Conservation (phyloP, 108 stramenopile species). For the Epithemia pelagica region DNA sequence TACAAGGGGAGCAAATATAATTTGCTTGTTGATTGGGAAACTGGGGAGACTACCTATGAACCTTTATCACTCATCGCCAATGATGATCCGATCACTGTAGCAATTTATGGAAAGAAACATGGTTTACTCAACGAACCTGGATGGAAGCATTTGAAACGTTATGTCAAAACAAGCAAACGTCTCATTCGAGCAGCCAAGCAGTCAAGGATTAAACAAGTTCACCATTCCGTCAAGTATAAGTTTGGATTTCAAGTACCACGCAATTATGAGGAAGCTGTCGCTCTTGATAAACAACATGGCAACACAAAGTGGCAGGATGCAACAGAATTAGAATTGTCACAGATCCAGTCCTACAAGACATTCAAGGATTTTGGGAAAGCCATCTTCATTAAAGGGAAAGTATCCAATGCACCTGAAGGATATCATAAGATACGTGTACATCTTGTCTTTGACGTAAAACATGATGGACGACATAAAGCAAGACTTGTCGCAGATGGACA, state of each 20-base stretch:
- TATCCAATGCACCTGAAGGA: constrained; percentile 7
- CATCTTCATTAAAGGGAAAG: neutral
- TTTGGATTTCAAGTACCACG: constrained; percentile 19
- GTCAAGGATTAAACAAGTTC: neutral
- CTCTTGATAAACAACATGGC: constrained; percentile 25
- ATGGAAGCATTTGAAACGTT: constrained; percentile 20
- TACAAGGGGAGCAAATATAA: too few species aligned
- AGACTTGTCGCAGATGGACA: constrained; percentile 28
- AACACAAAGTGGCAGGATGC: constrained; percentile 35
- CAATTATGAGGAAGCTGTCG: constrained; percentile 16
- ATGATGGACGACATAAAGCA: constrained; percentile 18
- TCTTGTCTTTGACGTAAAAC: constrained; percentile 25
- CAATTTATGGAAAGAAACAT: constrained; percentile 19
- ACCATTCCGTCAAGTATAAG: neutral
- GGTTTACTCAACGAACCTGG: constrained; percentile 17
- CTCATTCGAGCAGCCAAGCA: too few species aligned
- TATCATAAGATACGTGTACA: constrained; percentile 24
- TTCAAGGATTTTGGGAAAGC: constrained; percentile 18
- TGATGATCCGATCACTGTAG: constrained; percentile 8
- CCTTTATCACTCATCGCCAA: constrained; percentile 8
- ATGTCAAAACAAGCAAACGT: neutral
- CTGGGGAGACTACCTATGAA: constrained; percentile 17
- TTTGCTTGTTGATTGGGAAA: constrained; percentile 18
- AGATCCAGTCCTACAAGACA: constrained; percentile 15
- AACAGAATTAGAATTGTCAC: constrained; percentile 5